Percentiles rank a stretch among this genome's conserved stretches.
phyloP scores from a whole-genome alignment of 2,329 filamentous ascomycete genomes.

The Alternaria triticina region DNA sequence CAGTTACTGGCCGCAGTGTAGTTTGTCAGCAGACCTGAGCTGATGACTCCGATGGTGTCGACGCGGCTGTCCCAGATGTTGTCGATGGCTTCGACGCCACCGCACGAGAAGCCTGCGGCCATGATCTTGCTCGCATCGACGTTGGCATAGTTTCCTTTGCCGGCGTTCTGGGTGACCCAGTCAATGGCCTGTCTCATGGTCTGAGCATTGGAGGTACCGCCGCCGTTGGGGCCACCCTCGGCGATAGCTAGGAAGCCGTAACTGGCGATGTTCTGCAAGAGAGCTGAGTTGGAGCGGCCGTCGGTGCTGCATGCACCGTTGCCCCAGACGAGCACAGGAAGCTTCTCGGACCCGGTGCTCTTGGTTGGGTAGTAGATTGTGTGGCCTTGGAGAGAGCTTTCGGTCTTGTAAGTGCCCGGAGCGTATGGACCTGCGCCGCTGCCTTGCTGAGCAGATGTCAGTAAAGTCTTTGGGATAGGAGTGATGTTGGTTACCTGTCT shows the following conservation, averaged over 20 bases:
- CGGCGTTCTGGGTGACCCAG: slow-evolving; percentile 18
- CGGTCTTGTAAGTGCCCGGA: slow-evolving; percentile 11
- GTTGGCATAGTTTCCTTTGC: slow-evolving; percentile 23
- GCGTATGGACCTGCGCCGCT: slow-evolving; percentile 2
- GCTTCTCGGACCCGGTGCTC: slow-evolving; percentile 7
- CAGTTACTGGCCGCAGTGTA: slow-evolving; percentile 9
- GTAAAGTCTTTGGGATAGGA: not conserved
- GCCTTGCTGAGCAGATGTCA: not conserved
- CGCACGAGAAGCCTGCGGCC: slow-evolving; percentile 23
- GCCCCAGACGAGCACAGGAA: slow-evolving; percentile 33
- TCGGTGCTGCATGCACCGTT: slow-evolving; percentile 32
- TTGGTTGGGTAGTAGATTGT: slow-evolving; percentile 23
- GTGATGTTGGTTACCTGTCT: not conserved
- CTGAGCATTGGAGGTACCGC: slow-evolving; percentile 10
- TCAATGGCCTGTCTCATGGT: slow-evolving; percentile 21
- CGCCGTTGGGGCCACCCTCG: slow-evolving; percentile 16
- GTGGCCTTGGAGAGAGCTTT: slow-evolving; percentile 15
- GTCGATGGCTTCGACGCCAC: slow-evolving; percentile 23
- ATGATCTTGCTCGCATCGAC: slow-evolving; percentile 25
- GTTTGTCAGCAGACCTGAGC: slow-evolving; percentile 20
- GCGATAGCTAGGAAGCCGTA: slow-evolving; percentile 30
- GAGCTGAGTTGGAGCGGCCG: slow-evolving; percentile 13
- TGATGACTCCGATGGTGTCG: slow-evolving; percentile 19
- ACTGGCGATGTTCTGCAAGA: slow-evolving; percentile 15
- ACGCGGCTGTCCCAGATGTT: slow-evolving; percentile 21